Percentiles rank a stretch among this genome's conserved stretches.
Evolutionary conservation across 192 early-diverging fungal species (phyloP).

Genomic region (Coemansia sp.): DNA sequence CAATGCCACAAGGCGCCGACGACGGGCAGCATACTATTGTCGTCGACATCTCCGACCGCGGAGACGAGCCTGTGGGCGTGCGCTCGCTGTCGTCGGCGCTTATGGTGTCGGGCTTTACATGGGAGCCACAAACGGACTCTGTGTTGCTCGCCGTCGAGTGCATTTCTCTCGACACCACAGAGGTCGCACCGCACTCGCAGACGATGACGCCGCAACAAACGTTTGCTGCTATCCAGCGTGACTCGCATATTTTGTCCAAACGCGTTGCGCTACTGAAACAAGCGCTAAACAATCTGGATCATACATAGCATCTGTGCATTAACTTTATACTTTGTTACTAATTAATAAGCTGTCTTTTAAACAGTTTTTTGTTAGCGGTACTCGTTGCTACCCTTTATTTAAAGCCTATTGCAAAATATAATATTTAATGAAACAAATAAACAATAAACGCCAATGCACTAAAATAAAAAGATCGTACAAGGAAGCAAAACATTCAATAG

Average conservation of each 20-base stretch:
- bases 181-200: not conserved
- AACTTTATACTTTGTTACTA: not conserved
- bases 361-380: too few species aligned
- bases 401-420: too few species aligned
- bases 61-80: conserved; percentile 14
- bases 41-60: conserved; percentile 40
- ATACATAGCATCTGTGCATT: not conserved
- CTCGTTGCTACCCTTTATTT: too few species aligned
- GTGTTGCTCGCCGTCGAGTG: conserved; percentile 24
- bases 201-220: not conserved
- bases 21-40: conserved; percentile 22
- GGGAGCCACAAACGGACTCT: conserved; percentile 9
- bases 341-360: too few species aligned
- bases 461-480: not conserved
- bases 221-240: conserved; percentile 38
- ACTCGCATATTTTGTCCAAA: conserved; percentile 25
- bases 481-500: not conserved
- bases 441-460: not conserved
- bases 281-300: conserved; percentile 7
- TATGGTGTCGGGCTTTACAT: conserved; percentile 39
- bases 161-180: conserved; percentile 7
- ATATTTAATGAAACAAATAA: not conserved
- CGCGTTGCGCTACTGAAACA: conserved; percentile 18
- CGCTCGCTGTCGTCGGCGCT: conserved; percentile 39
- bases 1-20: conserved; percentile 30